phyloP scores from a whole-genome alignment of 306 rosid species.

The Mimosa bimucronata region DNA sequence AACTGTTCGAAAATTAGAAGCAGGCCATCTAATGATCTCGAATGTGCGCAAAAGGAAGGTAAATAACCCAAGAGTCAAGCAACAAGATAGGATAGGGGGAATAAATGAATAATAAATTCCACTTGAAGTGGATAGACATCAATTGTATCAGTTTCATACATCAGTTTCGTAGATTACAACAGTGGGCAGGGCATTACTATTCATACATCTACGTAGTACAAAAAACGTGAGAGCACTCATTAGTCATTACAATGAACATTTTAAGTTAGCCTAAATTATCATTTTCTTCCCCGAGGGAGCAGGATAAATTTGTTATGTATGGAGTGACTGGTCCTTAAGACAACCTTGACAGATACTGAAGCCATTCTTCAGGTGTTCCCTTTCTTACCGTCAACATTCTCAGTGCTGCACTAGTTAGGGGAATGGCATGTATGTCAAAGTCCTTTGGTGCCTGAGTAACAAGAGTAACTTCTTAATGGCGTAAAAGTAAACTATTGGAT shows the following conservation, averaged over 20 bases:
- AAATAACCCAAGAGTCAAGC: background rate
- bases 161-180: background rate
- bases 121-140: background rate
- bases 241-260: background rate
- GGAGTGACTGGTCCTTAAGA: constrained; percentile 7
- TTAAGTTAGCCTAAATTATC: background rate
- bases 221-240: background rate
- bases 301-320: background rate
- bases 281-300: background rate
- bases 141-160: background rate
- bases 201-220: background rate
- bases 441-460: constrained; percentile 66
- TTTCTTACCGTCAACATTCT: constrained; percentile 56
- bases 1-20: background rate
- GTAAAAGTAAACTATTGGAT: background rate
- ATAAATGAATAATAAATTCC: background rate
- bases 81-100: background rate
- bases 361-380: constrained; percentile 78
- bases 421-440: constrained; percentile 70
- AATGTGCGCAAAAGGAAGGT: background rate
- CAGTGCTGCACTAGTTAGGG: constrained; percentile 60
- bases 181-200: background rate
- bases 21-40: background rate
- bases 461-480: background rate
- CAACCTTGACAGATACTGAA: constrained; percentile 56